Percentiles rank a stretch among this genome's conserved stretches.
phyloP scores from a whole-genome alignment of 2,329 filamentous ascomycete genomes.

The Zymoseptoria brevis region DNA sequence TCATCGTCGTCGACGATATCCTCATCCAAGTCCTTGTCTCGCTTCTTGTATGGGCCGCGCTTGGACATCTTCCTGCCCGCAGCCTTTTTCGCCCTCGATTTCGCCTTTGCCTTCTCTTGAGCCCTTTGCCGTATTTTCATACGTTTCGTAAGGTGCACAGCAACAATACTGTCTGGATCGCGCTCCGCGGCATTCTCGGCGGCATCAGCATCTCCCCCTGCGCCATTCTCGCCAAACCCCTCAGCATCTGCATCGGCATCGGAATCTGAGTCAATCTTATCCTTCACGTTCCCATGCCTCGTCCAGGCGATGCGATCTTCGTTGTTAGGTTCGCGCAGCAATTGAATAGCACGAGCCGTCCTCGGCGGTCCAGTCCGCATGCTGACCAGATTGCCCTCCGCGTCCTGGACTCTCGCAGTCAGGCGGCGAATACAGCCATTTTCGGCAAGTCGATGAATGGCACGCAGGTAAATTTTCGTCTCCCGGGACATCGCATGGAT shows the following conservation, averaged over 20 bases:
- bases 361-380: not conserved
- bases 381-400: constrained; percentile 13
- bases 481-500: constrained; percentile 30
- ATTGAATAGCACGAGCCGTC: constrained; percentile 26
- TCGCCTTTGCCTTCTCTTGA: not conserved
- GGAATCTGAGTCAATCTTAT: not conserved
- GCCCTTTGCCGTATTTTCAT: not conserved
- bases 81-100: not conserved
- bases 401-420: constrained; percentile 8
- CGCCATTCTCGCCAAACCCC: constrained; percentile 10
- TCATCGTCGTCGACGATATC: not conserved
- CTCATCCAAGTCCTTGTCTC: constrained; percentile 5
- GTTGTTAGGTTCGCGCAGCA: constrained; percentile 32
- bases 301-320: constrained; percentile 22
- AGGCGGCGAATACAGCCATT: constrained; percentile 32
- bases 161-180: constrained; percentile 4
- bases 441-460: constrained; percentile 34
- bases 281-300: not conserved
- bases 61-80: not conserved
- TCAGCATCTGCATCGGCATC: constrained; percentile 22
- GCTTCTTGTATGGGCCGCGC: not conserved
- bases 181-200: not conserved
- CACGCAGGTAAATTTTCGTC: constrained; percentile 32
- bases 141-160: not conserved
- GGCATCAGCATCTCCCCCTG: constrained; percentile 6